Percentiles rank a stretch among this genome's conserved stretches.
These are phyloP conservation scores for Solanum chiquidenum DNA, from an alignment of 257 asterid genomes.

Conservation along the genomic window DNA sequence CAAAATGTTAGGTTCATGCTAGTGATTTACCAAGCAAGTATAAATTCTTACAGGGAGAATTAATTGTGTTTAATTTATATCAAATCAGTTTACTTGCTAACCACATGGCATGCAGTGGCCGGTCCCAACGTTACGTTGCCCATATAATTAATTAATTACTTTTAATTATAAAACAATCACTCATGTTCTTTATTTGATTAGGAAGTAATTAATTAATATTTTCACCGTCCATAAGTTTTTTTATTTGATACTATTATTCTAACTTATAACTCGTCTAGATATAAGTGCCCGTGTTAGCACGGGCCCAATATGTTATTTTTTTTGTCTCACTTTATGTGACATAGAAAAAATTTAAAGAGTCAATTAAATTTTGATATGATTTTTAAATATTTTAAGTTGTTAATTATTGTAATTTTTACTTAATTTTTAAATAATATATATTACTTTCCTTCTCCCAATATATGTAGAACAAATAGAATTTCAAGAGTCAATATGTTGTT, in stretches of 20 bases:
- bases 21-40: not conserved
- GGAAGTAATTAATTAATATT: not conserved
- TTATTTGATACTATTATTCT: not conserved
- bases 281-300: too few species aligned
- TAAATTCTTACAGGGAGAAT: not conserved
- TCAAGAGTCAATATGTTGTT: too few species aligned
- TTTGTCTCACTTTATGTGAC: too few species aligned
- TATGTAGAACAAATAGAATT: too few species aligned
- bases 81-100: not conserved
- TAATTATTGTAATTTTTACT: too few species aligned
- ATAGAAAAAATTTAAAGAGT: too few species aligned
- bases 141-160: not conserved
- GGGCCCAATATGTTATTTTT: too few species aligned
- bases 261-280: not conserved
- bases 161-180: not conserved
- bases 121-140: not conserved
- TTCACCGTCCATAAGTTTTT: constrained; percentile 6
- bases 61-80: not conserved
- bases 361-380: too few species aligned
- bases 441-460: too few species aligned
- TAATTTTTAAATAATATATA: too few species aligned
- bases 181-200: constrained; percentile 12
- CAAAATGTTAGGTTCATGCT: not conserved
- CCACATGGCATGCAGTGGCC: constrained; percentile 13
- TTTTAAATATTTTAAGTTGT: too few species aligned